Evolutionary conservation across 2,329 filamentous ascomycete species (phyloP).

Genomic region (Neofusicoccum laricinum): DNA sequence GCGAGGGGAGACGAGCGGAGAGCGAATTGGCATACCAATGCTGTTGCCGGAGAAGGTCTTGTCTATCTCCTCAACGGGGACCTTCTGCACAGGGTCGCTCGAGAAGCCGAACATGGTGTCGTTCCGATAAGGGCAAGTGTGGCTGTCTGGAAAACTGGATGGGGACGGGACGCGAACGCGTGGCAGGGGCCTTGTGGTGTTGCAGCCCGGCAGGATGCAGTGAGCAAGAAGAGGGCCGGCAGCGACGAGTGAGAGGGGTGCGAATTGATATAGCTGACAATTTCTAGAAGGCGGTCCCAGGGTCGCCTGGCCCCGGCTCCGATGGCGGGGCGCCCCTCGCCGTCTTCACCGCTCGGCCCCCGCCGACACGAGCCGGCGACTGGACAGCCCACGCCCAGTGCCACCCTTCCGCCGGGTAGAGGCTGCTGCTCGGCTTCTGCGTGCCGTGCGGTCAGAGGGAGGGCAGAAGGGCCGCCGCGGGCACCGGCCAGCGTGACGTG

Average conservation of each 20-base stretch:
- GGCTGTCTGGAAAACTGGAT: not conserved
- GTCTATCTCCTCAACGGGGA: conserved; percentile 5
- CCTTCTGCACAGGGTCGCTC: not conserved
- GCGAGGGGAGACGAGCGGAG: too few species aligned
- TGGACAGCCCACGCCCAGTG: conserved; percentile 5
- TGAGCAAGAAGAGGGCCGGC: not conserved
- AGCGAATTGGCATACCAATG: not conserved
- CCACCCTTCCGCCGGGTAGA: not conserved
- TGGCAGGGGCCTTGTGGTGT: not conserved
- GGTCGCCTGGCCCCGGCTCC: not conserved
- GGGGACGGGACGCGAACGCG: not conserved
- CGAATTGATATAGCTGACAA: not conserved
- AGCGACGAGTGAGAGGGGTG: not conserved
- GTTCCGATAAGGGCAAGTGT: not conserved
- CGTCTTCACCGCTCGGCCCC: conserved; percentile 4
- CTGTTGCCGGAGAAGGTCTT: conserved; percentile 12
- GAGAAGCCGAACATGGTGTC: conserved; percentile 11
- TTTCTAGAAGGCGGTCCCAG: not conserved
- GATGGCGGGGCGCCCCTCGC: not conserved
- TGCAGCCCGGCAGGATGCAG: not conserved
- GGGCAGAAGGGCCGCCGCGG: not conserved
- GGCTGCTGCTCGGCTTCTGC: not conserved
- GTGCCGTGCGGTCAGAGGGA: conserved; percentile 8
- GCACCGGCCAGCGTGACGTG: not conserved
- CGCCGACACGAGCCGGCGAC: not conserved